Evolutionary conservation across 2,329 filamentous ascomycete species (phyloP).

Genomic region (Aspergillus glaucus): DNA sequence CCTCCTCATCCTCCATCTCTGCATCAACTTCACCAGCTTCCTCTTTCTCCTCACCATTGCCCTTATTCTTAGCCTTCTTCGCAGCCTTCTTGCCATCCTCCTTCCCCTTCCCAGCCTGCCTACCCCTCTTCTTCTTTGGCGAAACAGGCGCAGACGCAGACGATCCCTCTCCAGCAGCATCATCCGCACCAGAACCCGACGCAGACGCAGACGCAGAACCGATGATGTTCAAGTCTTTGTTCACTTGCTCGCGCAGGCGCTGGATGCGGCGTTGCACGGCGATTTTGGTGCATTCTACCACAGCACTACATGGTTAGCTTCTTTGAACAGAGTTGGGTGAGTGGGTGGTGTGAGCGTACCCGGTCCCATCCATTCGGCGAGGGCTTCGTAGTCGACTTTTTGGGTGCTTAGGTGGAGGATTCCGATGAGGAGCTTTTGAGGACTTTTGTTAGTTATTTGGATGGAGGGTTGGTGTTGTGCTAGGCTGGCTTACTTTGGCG

Average conservation of each 20-base stretch:
- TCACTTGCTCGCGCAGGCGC: conserved; percentile 13
- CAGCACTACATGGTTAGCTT: neutral
- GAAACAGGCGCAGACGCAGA: neutral
- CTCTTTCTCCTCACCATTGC: neutral
- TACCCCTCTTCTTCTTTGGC: conserved; percentile 2
- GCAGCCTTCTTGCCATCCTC: neutral
- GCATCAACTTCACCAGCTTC: conserved; percentile 1
- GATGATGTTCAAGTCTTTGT: neutral
- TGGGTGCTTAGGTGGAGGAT: neutral
- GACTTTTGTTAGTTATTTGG: neutral
- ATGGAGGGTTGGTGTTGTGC: too few species aligned
- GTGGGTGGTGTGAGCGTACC: conserved; percentile 1
- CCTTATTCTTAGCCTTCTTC: neutral
- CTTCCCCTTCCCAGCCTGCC: neutral
- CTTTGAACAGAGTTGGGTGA: neutral
- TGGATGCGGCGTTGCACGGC: conserved; percentile 19
- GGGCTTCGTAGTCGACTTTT: neutral
- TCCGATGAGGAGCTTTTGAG: neutral
- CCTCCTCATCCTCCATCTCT: neutral
- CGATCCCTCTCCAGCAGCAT: neutral
- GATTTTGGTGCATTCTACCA: conserved; percentile 16
- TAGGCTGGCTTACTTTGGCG: conserved; percentile 17
- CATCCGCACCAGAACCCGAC: neutral
- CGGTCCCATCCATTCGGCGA: conserved; percentile 6
- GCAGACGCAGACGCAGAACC: neutral